A percentile compares a stretch with the other conserved stretches of the same genome.
These are phyloP conservation scores for Phytopythium boreale DNA, from an alignment of 352 stramenopile species.

Conservation along the genomic window DNA sequence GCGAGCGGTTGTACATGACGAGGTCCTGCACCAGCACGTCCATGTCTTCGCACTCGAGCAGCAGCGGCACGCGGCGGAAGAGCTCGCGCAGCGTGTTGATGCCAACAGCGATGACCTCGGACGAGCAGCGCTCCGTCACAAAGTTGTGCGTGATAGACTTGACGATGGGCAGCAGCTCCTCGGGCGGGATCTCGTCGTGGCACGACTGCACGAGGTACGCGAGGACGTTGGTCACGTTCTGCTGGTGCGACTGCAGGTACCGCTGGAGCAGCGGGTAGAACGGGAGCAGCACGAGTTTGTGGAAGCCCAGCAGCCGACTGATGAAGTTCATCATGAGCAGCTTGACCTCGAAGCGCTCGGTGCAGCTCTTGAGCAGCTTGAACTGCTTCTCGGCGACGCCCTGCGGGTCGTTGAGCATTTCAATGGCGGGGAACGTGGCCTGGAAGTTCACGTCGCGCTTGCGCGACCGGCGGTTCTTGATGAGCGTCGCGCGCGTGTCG, in stretches of 20 bases:
- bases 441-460: slow-evolving; percentile 75
- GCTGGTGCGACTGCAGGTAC: slow-evolving; percentile 86
- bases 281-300: slow-evolving; percentile 95
- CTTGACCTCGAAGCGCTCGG: slow-evolving; percentile 92
- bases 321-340: slow-evolving; percentile 99
- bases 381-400: slow-evolving; percentile 93
- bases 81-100: slow-evolving; percentile 97
- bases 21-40: slow-evolving; percentile 91
- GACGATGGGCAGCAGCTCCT: slow-evolving; percentile 95
- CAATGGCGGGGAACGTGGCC: slow-evolving; percentile 95
- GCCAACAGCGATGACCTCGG: slow-evolving; percentile 96
- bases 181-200: slow-evolving; percentile 96
- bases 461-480: slow-evolving; percentile 88
- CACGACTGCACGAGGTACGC: slow-evolving; percentile 97
- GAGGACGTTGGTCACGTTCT: slow-evolving; percentile 93
- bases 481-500: slow-evolving; percentile 83
- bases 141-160: slow-evolving; percentile 99
- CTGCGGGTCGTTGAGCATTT: slow-evolving; percentile 97
- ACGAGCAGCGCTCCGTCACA: slow-evolving; percentile 94
- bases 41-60: slow-evolving; percentile 93
- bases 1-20: slow-evolving; percentile 94
- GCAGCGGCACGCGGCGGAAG: slow-evolving; percentile 91
- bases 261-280: slow-evolving; percentile 97
- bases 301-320: slow-evolving; percentile 94
- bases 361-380: slow-evolving; percentile 88